Evolutionary conservation across 148 eudicot genomes (phyloP).

Genomic region (Rhododendron williamsianum): DNA sequence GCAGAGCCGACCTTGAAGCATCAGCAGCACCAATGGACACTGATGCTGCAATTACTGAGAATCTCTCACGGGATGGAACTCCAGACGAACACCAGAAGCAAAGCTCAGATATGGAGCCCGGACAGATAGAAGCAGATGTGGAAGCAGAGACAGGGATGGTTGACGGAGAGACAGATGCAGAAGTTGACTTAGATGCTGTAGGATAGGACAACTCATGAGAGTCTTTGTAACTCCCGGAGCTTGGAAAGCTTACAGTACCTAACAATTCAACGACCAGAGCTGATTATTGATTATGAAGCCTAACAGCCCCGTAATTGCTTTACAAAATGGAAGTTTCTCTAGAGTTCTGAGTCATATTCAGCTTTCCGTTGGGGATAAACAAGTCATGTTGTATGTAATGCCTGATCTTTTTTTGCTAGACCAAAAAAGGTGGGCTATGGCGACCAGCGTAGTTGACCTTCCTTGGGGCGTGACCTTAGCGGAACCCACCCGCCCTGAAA

Average conservation of each 20-base stretch:
- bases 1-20: conserved; percentile 58
- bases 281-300: not conserved
- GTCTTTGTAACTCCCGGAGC: not conserved
- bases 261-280: not conserved
- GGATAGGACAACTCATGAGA: conserved; percentile 11
- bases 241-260: not conserved
- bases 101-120: conserved; percentile 65
- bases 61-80: conserved; percentile 49
- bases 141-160: conserved; percentile 64
- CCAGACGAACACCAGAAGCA: conserved; percentile 67
- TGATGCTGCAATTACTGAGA: conserved; percentile 50
- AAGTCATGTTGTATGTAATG: not conserved
- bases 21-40: conserved; percentile 48
- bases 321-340: not conserved
- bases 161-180: conserved; percentile 80
- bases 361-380: not conserved
- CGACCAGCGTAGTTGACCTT: not conserved
- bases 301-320: not conserved
- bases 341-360: not conserved
- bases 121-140: conserved; percentile 60
- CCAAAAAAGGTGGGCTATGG: not conserved
- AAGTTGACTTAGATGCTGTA: conserved; percentile 56
- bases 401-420: not conserved
- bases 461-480: not conserved
- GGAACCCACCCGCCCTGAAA: not conserved